Conservation (phyloP, 768 basidiomycete genomes). For the Myochromella boudieri region DNA sequence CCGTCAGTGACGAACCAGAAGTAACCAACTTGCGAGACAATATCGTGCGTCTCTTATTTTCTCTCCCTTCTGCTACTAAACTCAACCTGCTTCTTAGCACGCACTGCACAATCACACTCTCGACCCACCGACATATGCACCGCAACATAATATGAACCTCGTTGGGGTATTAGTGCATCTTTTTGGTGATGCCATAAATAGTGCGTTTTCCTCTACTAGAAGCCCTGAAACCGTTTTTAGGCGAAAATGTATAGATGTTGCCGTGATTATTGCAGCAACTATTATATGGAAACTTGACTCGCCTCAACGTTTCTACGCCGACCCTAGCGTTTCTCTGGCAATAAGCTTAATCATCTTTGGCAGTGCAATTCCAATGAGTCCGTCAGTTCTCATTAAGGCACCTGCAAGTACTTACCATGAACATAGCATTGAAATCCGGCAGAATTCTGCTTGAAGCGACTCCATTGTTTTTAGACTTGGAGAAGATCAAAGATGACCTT, state of each 20-base stretch:
- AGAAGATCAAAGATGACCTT: constrained; percentile 49
- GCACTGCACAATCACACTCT: constrained; percentile 48
- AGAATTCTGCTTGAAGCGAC: constrained; percentile 53
- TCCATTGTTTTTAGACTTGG: constrained; percentile 48
- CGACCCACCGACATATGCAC: constrained; percentile 31
- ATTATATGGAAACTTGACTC: constrained; percentile 49
- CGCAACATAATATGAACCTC: constrained; percentile 44
- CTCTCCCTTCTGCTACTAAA: not conserved
- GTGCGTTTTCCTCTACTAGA: constrained; percentile 25
- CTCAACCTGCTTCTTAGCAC: constrained; percentile 30
- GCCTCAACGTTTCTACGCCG: constrained; percentile 49
- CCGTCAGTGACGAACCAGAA: constrained; percentile 5
- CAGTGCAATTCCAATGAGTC: constrained; percentile 53
- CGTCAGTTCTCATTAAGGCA: constrained; percentile 9
- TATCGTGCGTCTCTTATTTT: constrained; percentile 24
- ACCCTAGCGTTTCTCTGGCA: constrained; percentile 49
- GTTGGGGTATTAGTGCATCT: constrained; percentile 51
- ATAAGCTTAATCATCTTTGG: constrained; percentile 54
- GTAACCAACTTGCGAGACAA: constrained; percentile 23
- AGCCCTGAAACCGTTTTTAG: not conserved
- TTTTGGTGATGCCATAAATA: constrained; percentile 53
- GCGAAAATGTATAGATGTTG: constrained; percentile 38
- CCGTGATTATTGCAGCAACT: constrained; percentile 50
- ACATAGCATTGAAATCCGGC: constrained; percentile 42
- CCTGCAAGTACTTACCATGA: not conserved